Evolutionary conservation across 2,329 filamentous ascomycete genomes (phyloP).

Genomic region (Daldinia sp.): DNA sequence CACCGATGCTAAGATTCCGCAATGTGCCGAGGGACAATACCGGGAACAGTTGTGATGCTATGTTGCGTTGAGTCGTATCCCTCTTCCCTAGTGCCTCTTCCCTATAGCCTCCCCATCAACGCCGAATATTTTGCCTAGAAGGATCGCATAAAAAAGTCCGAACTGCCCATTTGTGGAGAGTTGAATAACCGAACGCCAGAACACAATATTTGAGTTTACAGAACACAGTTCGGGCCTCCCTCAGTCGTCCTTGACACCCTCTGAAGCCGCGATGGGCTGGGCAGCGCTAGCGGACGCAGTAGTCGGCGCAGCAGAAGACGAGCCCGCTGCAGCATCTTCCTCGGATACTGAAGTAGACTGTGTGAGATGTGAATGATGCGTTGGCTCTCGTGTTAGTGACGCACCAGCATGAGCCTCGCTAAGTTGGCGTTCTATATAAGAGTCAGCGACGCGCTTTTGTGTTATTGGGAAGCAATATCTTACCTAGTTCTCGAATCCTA

Average conservation of each 20-base stretch:
- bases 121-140: conserved; percentile 23
- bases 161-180: not conserved
- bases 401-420: conserved; percentile 56
- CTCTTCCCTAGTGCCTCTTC: conserved; percentile 5
- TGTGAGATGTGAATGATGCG: conserved; percentile 62
- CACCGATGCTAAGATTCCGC: conserved; percentile 7
- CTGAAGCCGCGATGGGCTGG: conserved; percentile 36
- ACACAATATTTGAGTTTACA: conserved; percentile 8
- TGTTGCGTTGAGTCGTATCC: conserved; percentile 22
- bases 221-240: not conserved
- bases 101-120: conserved; percentile 15
- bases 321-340: conserved; percentile 48
- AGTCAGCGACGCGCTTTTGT: conserved; percentile 43
- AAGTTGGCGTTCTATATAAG: conserved; percentile 63
- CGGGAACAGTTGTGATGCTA: conserved; percentile 19
- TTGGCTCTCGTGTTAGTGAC: conserved; percentile 60
- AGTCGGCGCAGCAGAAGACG: conserved; percentile 20
- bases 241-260: conserved; percentile 46
- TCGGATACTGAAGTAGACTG: conserved; percentile 61
- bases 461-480: conserved; percentile 6
- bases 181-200: conserved; percentile 26
- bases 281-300: conserved; percentile 26
- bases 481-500: conserved; percentile 79
- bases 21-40: conserved; percentile 16
- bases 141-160: conserved; percentile 13